Evolutionary conservation across 108 stramenopile genomes (phyloP).

Genomic region (Nitzschia palea): DNA sequence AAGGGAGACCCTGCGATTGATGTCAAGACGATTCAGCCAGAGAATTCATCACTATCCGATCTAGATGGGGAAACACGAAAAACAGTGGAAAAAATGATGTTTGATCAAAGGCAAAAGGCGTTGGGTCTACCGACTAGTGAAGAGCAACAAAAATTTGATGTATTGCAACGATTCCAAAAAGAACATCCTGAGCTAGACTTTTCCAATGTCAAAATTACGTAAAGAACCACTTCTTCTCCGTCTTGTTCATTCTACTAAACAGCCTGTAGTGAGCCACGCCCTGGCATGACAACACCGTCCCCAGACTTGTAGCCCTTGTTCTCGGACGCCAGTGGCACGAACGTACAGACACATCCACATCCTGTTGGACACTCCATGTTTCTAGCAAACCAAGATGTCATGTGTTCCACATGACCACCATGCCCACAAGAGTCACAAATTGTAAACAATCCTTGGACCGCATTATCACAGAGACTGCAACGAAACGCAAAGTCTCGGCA

Average conservation of each 20-base stretch:
- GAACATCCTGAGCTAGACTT: constrained; percentile 99
- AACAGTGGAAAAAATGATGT: constrained; percentile 99
- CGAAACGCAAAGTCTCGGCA: constrained; percentile 70
- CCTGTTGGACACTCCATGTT: constrained; percentile 70
- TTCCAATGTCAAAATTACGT: constrained; percentile 91
- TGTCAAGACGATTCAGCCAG: constrained; percentile 95
- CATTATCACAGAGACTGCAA: constrained; percentile 73
- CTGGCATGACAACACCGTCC: neutral
- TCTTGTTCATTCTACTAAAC: too few species aligned
- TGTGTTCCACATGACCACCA: constrained; percentile 73
- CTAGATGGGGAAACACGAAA: constrained; percentile 98
- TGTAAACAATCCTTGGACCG: constrained; percentile 70
- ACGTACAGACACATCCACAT: constrained; percentile 75
- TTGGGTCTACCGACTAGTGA: constrained; percentile 96
- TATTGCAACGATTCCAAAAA: constrained; percentile 93
- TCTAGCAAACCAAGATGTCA: constrained; percentile 67
- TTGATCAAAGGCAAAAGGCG: constrained; percentile 98
- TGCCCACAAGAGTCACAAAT: constrained; percentile 60
- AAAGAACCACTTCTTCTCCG: too few species aligned
- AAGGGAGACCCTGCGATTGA: constrained; percentile 91
- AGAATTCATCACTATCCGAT: constrained; percentile 93
- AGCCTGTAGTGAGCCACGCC: neutral
- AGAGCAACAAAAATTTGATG: constrained; percentile 90
- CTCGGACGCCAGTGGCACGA: neutral
- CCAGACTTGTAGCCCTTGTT: too few species aligned